Evolutionary conservation across 805 yeast species (phyloP), one percentile per base, ranked within the genome.

Genomic region (Saturnispora diversa): DNA sequence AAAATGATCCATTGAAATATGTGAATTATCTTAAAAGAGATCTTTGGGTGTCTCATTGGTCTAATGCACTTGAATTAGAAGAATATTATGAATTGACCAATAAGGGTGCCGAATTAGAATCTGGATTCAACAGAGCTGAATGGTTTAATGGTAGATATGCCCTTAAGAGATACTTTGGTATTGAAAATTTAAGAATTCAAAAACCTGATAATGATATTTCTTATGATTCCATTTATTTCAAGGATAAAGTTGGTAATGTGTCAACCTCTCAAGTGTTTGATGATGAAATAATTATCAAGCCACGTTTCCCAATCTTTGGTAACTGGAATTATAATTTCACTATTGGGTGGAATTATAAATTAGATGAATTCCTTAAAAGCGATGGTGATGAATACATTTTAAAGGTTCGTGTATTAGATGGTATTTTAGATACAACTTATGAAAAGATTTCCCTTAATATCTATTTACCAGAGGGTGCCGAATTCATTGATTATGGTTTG

Each of bases 271-370:
- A 66, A 46, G 45, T 64, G 20, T 55, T 63, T 4, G 61, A 62
- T 31, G 60, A 70, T 31, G 62, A 64, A 45, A 63, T 85, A 35
- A 65, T 79, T 26, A 59, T 92, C 48, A 75, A 72, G 54, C 97
- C 97, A 42, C 74, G 98, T 59, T 92, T 69, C 67, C 98, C 98
- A n/a, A 59, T 92, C 6, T 84, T 85, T 62, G 98, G 98, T 36
- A 94, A 88, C 31, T 92, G 98, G 98, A 72, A 79, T 53, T 90
- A 86, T 63, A 86, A 90, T 63, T 92, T 85, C 69, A 92, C 97
- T 17, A 62, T 90, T 50, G 97, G 97, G n/a, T 92, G 95, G 95
- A 75, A 80, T 37, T 73, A 76, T 48, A 64, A 68, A 16, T 62
- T 88, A 31, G 53, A 64, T 12, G 63, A 74, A 33, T 79, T 70